Evolutionary conservation across 1,284 basidiomycete genomes (phyloP).

Genomic region (Cutaneotrichosporon mucoides): DNA sequence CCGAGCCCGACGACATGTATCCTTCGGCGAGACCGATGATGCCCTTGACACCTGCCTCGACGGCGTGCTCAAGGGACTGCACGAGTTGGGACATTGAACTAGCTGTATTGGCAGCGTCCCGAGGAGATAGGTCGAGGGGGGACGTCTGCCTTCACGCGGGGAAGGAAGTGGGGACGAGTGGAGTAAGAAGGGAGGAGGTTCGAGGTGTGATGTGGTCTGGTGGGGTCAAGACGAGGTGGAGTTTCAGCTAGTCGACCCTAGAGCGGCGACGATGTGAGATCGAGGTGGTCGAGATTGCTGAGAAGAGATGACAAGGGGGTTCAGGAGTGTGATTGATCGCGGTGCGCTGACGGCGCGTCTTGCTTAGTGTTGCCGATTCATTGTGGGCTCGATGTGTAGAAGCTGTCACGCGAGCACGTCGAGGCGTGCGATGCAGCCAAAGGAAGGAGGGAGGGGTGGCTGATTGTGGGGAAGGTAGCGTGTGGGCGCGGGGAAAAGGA

Average conservation of each 20-base stretch:
- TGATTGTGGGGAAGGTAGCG: background rate
- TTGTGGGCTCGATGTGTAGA: background rate
- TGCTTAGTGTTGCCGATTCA: background rate
- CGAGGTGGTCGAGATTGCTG: background rate
- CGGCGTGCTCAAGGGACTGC: slow-evolving; percentile 31
- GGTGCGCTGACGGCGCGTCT: slow-evolving; percentile 1
- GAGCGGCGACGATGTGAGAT: background rate
- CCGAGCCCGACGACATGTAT: background rate
- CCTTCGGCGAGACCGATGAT: slow-evolving; percentile 23
- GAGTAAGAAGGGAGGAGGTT: too few species aligned
- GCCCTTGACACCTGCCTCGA: slow-evolving; percentile 40
- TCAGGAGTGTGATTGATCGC: background rate
- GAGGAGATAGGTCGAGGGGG: too few species aligned
- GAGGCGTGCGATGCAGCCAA: slow-evolving; percentile 3
- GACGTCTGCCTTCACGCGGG: too few species aligned
- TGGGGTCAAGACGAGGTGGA: too few species aligned
- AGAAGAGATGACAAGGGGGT: too few species aligned
- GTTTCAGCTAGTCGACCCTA: background rate
- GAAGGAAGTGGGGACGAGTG: too few species aligned
- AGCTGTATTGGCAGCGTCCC: too few species aligned
- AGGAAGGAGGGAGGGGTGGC: background rate
- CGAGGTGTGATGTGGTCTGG: too few species aligned
- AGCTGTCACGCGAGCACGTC: slow-evolving; percentile 5
- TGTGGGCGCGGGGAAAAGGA: too few species aligned
- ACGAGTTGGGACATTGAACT: slow-evolving; percentile 34